Base-by-base conservation (phyloP, 805 yeast genomes). In the Diddensiella santjacobensis region DNA sequence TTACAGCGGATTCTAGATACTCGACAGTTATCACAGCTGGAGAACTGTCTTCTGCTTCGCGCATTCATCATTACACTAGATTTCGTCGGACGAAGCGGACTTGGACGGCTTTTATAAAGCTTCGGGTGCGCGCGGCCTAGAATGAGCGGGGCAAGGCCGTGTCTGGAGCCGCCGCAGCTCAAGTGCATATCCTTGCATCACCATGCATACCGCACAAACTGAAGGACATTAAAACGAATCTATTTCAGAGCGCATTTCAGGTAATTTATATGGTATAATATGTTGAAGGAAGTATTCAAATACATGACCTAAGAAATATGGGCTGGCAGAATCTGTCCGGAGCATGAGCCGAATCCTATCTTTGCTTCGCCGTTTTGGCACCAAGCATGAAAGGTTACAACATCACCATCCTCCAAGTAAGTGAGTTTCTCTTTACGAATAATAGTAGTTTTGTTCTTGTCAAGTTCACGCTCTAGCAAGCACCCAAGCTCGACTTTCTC, bases 341-440 rank as follows among this genome's bases (percentile, higher is more conserved):
- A 44, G n/a, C 55, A 48, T 19, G 40, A 42, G 4, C 59, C 59
- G 33, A 56, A 56, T 18, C 59, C 59, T 17, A 56, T 8, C 11
- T 58, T 29, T 39, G 30, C 3, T 36, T 47, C 2, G 29, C 43
- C 2, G 22, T 30, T 4, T 22, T 8, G 29, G 40, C 52, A 15
- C 42, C 49, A 23, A 40, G 52, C 60, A 13, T 33, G 35, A 13
- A 56, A 50, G 22, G 43, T 53, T 17, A 56, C 54, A 3, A 48
- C 44, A 46, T 56, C 60, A 8, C 55, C 53, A 40, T 56, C 58
- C 31, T 42, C 44, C 19, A 56, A 30, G 33, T 55, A 56, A 3
- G 15, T 46, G 15, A 57, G 47, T 18, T 19, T 35, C 2, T 43
- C 20, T 2, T 15, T 19, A 17, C 46, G 48, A 18, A 52, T 18